Evolutionary conservation across 1,139 yeast genomes (phyloP), one percentile per base, ranked within the genome.

Genomic region (Protomyces arabidopsidicola): DNA sequence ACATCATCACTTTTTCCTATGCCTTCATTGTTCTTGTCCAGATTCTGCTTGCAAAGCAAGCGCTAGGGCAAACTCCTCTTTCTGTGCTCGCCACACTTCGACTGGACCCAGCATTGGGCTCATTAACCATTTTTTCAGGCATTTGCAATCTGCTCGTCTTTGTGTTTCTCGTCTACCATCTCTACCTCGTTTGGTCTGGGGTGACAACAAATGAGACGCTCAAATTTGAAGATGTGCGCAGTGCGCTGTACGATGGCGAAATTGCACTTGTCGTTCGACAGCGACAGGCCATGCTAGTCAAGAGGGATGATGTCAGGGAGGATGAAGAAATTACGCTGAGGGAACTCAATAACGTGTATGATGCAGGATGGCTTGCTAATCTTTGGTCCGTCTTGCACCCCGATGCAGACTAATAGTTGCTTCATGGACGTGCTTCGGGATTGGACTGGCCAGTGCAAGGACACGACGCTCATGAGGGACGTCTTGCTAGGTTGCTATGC

Each of bases 191-290:
- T 2, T 84, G 83, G 69, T 78, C 85, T 50, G 98, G 98, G 0
- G 87, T 87, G 69, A 90, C 98, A n/a, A 90, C 97, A 1, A 91
- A 88, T 72, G 98, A 93, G 75, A 78, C 85, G 10, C 84, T 81
- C 59, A 93, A 93, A 74, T 93, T 98, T 98, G 84, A 80, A 31
- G 85, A 82, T 22, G 79, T 93, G 12, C 85, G 86, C 65, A 81
- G 84, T 57, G 78, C 88, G 67, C 79, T 90, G 9, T 71, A 81
- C 10, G 77, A 77, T n/a, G 80, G 79, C 0, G 68, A 74, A 16
- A 74, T 86, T 12, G 53, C 22, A 20, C 48, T 42, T 6, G 24
- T 42, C 16, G 48, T 42, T 9, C 48, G 6, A n/a, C 24, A 20
- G 14, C 20, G 22, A 9, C 48, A 42, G 24, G 48, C 48, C 6